Conservation (phyloP, 2,329 filamentous ascomycete genomes). For the Gnomoniopsis sp. region DNA sequence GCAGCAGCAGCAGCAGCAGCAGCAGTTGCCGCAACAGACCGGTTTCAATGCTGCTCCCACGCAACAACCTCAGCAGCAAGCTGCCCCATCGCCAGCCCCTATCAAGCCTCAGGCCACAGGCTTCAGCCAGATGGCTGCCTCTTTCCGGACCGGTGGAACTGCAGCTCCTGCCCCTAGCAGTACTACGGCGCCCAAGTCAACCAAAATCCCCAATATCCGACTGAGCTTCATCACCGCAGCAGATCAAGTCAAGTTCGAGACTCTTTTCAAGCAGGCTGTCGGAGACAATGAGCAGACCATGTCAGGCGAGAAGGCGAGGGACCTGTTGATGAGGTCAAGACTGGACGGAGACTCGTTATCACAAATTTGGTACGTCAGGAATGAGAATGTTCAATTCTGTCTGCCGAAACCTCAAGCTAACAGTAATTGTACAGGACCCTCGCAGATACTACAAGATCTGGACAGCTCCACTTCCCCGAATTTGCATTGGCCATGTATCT, state of each 20-base stretch:
- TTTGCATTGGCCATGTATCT: slow-evolving; percentile 98
- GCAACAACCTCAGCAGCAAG: slow-evolving; percentile 38
- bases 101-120: slow-evolving; percentile 66
- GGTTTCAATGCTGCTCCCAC: slow-evolving; percentile 48
- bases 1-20: slow-evolving; percentile 43
- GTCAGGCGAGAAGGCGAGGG: slow-evolving; percentile 88
- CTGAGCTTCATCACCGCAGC: slow-evolving; percentile 93
- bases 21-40: slow-evolving; percentile 39
- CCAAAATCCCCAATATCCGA: slow-evolving; percentile 89
- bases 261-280: slow-evolving; percentile 92
- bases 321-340: slow-evolving; percentile 83
- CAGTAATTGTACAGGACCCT: slow-evolving; percentile 63
- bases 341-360: slow-evolving; percentile 83
- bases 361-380: slow-evolving; percentile 73
- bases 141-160: slow-evolving; percentile 53
- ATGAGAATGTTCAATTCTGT: neutral
- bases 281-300: slow-evolving; percentile 80
- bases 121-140: slow-evolving; percentile 64
- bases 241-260: slow-evolving; percentile 96
- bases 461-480: slow-evolving; percentile 94
- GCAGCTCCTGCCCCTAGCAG: slow-evolving; percentile 43
- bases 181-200: slow-evolving; percentile 47
- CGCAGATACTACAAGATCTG: slow-evolving; percentile 92
- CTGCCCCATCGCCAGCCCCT: slow-evolving; percentile 51
- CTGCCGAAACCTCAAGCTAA: neutral